phyloP scores from a whole-genome alignment of 352 stramenopile species.

The Blastocystis sp. region DNA sequence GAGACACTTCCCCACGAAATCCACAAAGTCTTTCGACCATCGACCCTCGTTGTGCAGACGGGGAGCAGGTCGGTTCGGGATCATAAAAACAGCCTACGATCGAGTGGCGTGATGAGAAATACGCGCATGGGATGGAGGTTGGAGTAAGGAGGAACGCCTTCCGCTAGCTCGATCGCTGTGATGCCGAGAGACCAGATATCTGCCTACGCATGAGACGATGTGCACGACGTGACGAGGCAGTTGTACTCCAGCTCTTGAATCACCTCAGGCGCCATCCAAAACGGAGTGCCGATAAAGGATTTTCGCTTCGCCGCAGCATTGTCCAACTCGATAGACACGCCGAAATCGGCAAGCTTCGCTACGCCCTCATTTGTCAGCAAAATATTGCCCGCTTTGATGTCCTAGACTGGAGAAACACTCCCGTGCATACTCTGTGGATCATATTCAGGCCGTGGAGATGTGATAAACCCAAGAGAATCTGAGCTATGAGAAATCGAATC shows the following conservation, averaged over 20 bases:
- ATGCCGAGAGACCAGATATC: conserved; percentile 97
- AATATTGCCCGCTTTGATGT: conserved; percentile 67
- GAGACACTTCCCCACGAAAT: conserved; percentile 64
- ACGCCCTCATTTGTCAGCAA: conserved; percentile 65
- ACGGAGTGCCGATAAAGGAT: conserved; percentile 80
- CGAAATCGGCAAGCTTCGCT: conserved; percentile 66
- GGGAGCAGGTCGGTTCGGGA: conserved; percentile 83
- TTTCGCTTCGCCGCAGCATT: conserved; percentile 93
- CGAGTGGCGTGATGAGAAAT: not conserved
- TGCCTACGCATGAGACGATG: conserved; percentile 59
- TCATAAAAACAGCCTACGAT: conserved; percentile 87
- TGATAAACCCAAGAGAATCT: conserved; percentile 63
- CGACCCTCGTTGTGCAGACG: conserved; percentile 70
- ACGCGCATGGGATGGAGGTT: conserved; percentile 90
- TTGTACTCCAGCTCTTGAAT: not conserved
- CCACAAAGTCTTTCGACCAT: conserved; percentile 67
- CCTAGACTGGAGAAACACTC: not conserved
- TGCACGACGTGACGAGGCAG: not conserved
- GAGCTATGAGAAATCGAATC: conserved; percentile 36
- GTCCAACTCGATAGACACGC: conserved; percentile 84
- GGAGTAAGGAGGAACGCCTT: conserved; percentile 86
- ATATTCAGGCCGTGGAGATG: conserved; percentile 64
- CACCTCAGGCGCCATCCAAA: conserved; percentile 28
- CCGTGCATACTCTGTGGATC: conserved; percentile 62
- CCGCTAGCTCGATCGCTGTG: conserved; percentile 95